phyloP scores from a whole-genome alignment of 1,139 yeast genomes.

The Candida neerlandica region DNA sequence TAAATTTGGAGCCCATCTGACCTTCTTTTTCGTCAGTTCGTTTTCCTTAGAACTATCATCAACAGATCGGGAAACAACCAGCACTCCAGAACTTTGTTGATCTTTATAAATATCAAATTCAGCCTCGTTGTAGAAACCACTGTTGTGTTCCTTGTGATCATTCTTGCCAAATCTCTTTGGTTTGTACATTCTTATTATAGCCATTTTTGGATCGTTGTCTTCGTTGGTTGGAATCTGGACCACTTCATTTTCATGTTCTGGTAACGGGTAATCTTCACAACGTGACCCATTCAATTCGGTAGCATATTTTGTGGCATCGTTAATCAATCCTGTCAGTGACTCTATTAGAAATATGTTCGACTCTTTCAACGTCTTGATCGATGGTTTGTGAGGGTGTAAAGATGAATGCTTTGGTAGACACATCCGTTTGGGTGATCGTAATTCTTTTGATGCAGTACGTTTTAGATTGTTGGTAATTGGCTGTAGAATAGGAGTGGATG shows the following conservation, averaged over 20 bases:
- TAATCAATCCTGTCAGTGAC: constrained; percentile 64
- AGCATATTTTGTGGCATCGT: constrained; percentile 76
- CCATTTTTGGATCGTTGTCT: constrained; percentile 45
- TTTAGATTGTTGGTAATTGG: constrained; percentile 25
- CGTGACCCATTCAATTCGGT: constrained; percentile 71
- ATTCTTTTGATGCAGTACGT: neutral
- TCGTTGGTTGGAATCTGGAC: constrained; percentile 69
- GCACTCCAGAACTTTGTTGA: constrained; percentile 16
- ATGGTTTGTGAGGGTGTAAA: constrained; percentile 10
- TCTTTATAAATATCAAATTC: constrained; percentile 31
- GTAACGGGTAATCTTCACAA: constrained; percentile 65
- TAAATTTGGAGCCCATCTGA: constrained; percentile 55
- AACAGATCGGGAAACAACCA: constrained; percentile 14
- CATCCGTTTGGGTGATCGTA: constrained; percentile 23
- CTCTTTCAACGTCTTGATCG: constrained; percentile 4
- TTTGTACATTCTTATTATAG: constrained; percentile 53
- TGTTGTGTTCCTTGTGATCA: constrained; percentile 1
- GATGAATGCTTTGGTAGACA: constrained; percentile 45
- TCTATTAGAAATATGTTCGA: constrained; percentile 56
- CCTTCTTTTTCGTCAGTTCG: constrained; percentile 18
- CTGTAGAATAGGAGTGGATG: constrained; percentile 30
- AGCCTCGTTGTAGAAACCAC: constrained; percentile 36
- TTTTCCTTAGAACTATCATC: neutral
- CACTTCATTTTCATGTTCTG: constrained; percentile 58
- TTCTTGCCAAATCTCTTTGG: constrained; percentile 21